These are phyloP conservation scores for Eucalyptus regnans DNA, from an alignment of 345 rosid species.

Conservation along the genomic window DNA sequence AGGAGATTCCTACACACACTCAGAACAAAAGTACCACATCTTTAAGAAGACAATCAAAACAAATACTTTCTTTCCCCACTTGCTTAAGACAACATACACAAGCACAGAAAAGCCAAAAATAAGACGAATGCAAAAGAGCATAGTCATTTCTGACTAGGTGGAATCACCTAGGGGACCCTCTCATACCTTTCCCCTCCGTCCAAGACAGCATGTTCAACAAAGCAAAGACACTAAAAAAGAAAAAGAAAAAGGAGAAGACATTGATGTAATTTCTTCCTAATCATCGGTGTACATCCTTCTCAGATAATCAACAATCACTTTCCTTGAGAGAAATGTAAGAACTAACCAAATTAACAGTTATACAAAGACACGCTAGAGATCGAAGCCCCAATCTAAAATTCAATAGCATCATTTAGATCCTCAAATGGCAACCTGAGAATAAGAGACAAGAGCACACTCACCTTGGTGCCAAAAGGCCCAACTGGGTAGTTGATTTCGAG, in stretches of 20 bases:
- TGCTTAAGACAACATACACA: neutral
- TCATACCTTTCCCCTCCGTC: neutral
- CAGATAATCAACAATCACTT: neutral
- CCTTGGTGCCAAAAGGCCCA: slow-evolving; percentile 97
- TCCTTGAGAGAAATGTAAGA: neutral
- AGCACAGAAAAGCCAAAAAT: neutral
- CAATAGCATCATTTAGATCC: neutral
- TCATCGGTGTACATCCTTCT: neutral
- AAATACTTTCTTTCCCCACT: neutral
- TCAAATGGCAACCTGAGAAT: neutral
- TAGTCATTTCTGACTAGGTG: neutral
- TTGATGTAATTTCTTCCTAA: neutral
- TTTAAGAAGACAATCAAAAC: neutral
- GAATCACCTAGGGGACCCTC: neutral
- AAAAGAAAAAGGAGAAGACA: neutral
- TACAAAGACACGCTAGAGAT: neutral
- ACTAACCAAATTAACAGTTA: neutral
- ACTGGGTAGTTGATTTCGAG: slow-evolving; percentile 60
- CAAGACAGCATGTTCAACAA: neutral
- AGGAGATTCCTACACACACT: slow-evolving; percentile 51
- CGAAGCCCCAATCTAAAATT: neutral
- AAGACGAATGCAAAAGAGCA: neutral
- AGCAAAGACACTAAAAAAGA: neutral
- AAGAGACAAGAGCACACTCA: slow-evolving; percentile 6
- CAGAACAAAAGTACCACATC: neutral